These are phyloP conservation scores for Darksidea phi DNA, from an alignment of 495 filamentous ascomycete genomes.

Conservation along the genomic window DNA sequence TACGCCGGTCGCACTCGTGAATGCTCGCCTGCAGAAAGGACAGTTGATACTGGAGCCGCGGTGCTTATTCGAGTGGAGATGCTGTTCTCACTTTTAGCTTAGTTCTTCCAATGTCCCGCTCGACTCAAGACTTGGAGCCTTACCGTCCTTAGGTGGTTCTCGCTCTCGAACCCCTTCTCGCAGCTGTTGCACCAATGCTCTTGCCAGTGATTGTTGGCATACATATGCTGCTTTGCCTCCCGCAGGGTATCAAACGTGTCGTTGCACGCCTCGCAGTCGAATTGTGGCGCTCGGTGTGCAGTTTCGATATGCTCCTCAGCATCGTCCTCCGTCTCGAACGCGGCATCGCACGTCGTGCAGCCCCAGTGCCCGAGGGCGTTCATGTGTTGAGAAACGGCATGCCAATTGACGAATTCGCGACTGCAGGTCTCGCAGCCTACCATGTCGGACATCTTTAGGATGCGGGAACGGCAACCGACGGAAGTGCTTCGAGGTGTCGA, in stretches of 20 bases:
- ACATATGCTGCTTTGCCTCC: slow-evolving; percentile 46
- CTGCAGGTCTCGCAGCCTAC: no score
- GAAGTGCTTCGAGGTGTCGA: no score
- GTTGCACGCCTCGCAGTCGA: slow-evolving; percentile 47
- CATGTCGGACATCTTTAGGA: no score
- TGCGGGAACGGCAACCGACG: no score
- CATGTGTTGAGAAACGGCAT: slow-evolving; percentile 18
- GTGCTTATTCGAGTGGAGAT: slow-evolving; percentile 59
- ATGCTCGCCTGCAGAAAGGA: slow-evolving; percentile 48
- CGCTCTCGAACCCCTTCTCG: slow-evolving; percentile 42
- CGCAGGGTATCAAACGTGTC: slow-evolving; percentile 33
- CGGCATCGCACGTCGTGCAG: no score
- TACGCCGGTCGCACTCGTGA: slow-evolving; percentile 48
- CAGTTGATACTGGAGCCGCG: slow-evolving; percentile 68
- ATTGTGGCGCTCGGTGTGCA: slow-evolving; percentile 12
- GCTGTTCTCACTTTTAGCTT: slow-evolving; percentile 34
- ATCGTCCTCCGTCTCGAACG: no score
- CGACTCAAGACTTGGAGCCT: background rate
- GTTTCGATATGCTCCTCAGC: no score
- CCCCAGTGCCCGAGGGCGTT: slow-evolving; percentile 37
- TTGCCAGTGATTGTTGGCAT: slow-evolving; percentile 37
- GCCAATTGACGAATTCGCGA: no score
- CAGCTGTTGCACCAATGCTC: slow-evolving; percentile 46
- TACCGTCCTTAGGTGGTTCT: slow-evolving; percentile 47
- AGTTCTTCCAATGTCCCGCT: slow-evolving; percentile 12